phyloP scores from a whole-genome alignment of 805 yeast species.

The Isabelozyma heimii region DNA sequence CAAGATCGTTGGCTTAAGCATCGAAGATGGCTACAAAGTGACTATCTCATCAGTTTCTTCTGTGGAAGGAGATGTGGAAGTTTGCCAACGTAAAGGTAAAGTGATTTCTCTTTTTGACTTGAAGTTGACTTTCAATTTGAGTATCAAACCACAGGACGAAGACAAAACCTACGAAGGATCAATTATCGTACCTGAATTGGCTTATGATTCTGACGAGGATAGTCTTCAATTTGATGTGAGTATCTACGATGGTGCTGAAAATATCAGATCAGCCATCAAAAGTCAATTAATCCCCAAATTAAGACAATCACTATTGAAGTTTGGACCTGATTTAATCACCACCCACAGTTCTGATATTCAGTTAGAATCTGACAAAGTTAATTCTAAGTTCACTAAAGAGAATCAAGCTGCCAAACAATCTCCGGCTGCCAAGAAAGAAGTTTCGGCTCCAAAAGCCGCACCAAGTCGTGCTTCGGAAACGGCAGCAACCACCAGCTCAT shows the following conservation, averaged over 20 bases:
- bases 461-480: conserved; percentile 6
- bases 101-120: conserved; percentile 89
- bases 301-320: conserved; percentile 55
- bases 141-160: conserved; percentile 22
- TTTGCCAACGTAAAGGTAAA: conserved; percentile 94
- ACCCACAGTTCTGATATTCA: conserved; percentile 87
- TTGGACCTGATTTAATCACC: conserved; percentile 74
- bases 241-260: conserved; percentile 51
- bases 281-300: conserved; percentile 64
- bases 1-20: conserved; percentile 52
- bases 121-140: conserved; percentile 57
- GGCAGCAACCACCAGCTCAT: conserved; percentile 10
- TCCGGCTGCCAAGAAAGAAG: conserved; percentile 6
- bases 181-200: conserved; percentile 84
- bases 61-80: conserved; percentile 95
- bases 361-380: conserved; percentile 49
- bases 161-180: conserved; percentile 56
- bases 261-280: conserved; percentile 50
- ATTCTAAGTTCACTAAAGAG: conserved; percentile 42
- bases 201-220: conserved; percentile 84
- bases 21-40: conserved; percentile 28
- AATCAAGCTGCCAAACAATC: conserved; percentile 44
- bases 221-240: conserved; percentile 84
- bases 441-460: conserved; percentile 6
- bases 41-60: conserved; percentile 47